Evolutionary conservation across 2,329 filamentous ascomycete genomes (phyloP).

Genomic region (Colletotrichum lini): DNA sequence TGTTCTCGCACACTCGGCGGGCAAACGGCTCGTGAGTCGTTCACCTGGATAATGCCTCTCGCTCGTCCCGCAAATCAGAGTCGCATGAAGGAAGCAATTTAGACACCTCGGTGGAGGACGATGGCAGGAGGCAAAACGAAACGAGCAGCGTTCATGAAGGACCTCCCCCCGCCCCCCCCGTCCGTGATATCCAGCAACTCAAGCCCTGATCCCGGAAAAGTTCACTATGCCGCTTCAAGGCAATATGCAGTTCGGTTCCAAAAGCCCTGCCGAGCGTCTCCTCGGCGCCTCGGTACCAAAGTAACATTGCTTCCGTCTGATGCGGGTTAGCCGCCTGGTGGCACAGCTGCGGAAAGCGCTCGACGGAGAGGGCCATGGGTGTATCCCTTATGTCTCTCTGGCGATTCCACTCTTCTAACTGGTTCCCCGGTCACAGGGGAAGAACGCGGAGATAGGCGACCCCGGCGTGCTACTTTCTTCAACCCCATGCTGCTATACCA

Average conservation of each 20-base stretch:
- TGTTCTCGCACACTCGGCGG: conserved; percentile 1
- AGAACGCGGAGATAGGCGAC: background rate
- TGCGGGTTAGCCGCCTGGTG: conserved; percentile 33
- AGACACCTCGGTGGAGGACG: no score
- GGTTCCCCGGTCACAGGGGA: background rate
- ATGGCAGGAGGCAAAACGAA: background rate
- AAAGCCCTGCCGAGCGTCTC: conserved; percentile 2
- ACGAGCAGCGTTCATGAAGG: conserved; percentile 1
- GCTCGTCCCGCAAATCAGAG: background rate
- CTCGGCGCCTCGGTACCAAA: conserved; percentile 5
- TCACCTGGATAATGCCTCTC: background rate
- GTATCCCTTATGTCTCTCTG: background rate
- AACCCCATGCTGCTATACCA: conserved; percentile 6
- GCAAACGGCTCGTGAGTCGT: no score
- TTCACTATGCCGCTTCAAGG: background rate
- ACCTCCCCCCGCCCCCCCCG: background rate
- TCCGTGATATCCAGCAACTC: conserved; percentile 28
- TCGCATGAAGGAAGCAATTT: background rate
- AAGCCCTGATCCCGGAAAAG: conserved; percentile 1
- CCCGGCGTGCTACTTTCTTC: background rate
- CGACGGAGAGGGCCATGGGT: conserved; percentile 2
- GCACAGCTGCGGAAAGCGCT: conserved; percentile 5
- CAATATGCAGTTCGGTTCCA: conserved; percentile 7
- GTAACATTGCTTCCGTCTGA: conserved; percentile 17
- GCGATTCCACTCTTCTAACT: background rate